Percentiles rank a stretch among this genome's conserved stretches.
Evolutionary conservation across 148 eudicot species (phyloP).

Genomic region (Chenopodium suecicum): DNA sequence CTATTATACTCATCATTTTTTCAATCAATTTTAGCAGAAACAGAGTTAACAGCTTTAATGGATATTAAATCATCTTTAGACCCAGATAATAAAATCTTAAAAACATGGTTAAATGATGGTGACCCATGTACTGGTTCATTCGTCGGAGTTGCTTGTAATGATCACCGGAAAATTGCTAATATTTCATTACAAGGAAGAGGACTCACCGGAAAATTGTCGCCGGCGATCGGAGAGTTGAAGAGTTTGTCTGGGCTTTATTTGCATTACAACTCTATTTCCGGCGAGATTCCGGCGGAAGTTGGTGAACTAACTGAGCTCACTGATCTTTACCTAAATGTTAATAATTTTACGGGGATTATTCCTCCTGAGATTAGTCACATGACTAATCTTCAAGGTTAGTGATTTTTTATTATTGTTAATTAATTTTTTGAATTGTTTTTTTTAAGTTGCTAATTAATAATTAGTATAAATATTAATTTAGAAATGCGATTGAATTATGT

Average conservation of each 20-base stretch:
- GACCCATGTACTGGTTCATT: constrained; percentile 73
- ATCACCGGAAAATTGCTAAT: constrained; percentile 69
- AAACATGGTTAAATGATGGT: constrained; percentile 55
- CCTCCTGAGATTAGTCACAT: constrained; percentile 59
- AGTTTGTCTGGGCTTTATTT: constrained; percentile 70
- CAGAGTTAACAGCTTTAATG: constrained; percentile 73
- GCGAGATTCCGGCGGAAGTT: constrained; percentile 69
- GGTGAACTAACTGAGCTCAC: constrained; percentile 51
- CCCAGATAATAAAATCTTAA: constrained; percentile 59
- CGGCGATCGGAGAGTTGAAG: constrained; percentile 70
- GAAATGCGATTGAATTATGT: too few relatives aligned
- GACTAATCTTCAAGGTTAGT: constrained; percentile 85
- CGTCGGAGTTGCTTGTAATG: constrained; percentile 79
- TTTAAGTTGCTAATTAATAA: background rate
- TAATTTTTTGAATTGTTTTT: background rate
- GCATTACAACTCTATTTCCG: constrained; percentile 71
- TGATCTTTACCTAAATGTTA: constrained; percentile 82
- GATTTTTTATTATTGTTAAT: background rate
- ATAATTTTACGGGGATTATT: constrained; percentile 60
- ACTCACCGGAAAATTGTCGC: constrained; percentile 60
- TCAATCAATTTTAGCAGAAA: constrained; percentile 32
- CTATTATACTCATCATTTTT: background rate
- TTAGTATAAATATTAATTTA: too few relatives aligned
- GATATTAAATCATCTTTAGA: constrained; percentile 68
- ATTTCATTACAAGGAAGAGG: constrained; percentile 66